Evolutionary conservation across 371 early-diverging fungal species (phyloP).

Genomic region (Coemansia sp.): DNA sequence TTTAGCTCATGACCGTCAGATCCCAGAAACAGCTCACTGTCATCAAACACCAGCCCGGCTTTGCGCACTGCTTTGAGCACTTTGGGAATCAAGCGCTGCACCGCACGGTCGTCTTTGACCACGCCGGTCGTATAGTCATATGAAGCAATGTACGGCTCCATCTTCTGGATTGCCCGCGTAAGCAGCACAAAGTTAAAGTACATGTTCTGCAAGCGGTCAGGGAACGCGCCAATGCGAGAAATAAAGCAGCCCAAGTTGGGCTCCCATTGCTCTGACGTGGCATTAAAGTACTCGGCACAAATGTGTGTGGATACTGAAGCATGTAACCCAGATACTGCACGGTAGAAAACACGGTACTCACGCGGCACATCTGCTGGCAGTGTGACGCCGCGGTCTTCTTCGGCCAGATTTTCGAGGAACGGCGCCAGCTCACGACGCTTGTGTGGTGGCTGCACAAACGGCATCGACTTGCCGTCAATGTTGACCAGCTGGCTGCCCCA

Average conservation of each 20-base stretch:
- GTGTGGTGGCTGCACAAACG: constrained; percentile 49
- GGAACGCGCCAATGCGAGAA: constrained; percentile 80
- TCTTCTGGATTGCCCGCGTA: constrained; percentile 77
- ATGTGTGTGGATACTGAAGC: constrained; percentile 97
- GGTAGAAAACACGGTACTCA: constrained; percentile 92
- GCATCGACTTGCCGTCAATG: constrained; percentile 45
- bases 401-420: constrained; percentile 56
- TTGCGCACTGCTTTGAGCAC: constrained; percentile 26
- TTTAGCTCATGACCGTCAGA: constrained; percentile 58
- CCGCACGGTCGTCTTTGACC: constrained; percentile 56
- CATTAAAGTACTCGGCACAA: constrained; percentile 86
- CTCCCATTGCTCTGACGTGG: constrained; percentile 84
- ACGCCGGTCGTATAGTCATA: constrained; percentile 69
- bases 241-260: constrained; percentile 89
- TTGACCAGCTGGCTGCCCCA: constrained; percentile 52
- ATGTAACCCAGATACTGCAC: constrained; percentile 91
- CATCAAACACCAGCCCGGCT: constrained; percentile 80
- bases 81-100: constrained; percentile 34
- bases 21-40: constrained; percentile 70
- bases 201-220: constrained; percentile 90
- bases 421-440: constrained; percentile 47
- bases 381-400: constrained; percentile 44
- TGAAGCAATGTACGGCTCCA: constrained; percentile 71
- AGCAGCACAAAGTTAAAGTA: constrained; percentile 89
- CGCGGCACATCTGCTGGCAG: constrained; percentile 61